Evolutionary conservation across 2,329 filamentous ascomycete species (phyloP).

Genomic region (Hymenoscyphus albidus): DNA sequence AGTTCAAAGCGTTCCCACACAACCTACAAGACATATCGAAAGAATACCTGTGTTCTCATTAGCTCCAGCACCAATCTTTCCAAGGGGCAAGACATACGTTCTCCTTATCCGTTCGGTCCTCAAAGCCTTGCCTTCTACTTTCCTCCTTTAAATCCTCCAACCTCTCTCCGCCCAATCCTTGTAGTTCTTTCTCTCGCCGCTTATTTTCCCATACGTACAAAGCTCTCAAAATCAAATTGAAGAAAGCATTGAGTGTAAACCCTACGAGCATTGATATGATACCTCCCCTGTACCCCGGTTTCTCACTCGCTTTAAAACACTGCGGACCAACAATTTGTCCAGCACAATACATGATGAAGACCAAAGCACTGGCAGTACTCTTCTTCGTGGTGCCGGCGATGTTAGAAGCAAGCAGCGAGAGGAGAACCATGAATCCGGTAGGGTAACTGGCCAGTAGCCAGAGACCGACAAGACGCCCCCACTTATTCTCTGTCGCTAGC

Average conservation of each 20-base stretch:
- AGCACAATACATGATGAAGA: constrained; percentile 28
- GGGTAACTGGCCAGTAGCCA: constrained; percentile 35
- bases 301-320: constrained; percentile 20
- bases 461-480: constrained; percentile 34
- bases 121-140: constrained; percentile 37
- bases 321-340: constrained; percentile 26
- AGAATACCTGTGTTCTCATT: constrained; percentile 12
- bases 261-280: constrained; percentile 27
- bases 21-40: constrained; percentile 11
- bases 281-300: constrained; percentile 24
- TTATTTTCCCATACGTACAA: constrained; percentile 25
- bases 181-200: constrained; percentile 22
- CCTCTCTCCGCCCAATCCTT: constrained; percentile 34
- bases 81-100: constrained; percentile 30
- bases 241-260: constrained; percentile 19
- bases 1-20: neutral
- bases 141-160: constrained; percentile 32
- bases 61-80: neutral
- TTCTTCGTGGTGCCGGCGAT: constrained; percentile 51
- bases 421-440: constrained; percentile 43
- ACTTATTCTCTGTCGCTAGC: constrained; percentile 28
- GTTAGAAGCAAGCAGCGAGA: constrained; percentile 49
- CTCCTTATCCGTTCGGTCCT: constrained; percentile 39
- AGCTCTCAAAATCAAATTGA: constrained; percentile 16
- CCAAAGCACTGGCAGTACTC: constrained; percentile 26